Conservation (phyloP, 2,329 filamentous ascomycete species). For the Curvularia eragrostidis region DNA sequence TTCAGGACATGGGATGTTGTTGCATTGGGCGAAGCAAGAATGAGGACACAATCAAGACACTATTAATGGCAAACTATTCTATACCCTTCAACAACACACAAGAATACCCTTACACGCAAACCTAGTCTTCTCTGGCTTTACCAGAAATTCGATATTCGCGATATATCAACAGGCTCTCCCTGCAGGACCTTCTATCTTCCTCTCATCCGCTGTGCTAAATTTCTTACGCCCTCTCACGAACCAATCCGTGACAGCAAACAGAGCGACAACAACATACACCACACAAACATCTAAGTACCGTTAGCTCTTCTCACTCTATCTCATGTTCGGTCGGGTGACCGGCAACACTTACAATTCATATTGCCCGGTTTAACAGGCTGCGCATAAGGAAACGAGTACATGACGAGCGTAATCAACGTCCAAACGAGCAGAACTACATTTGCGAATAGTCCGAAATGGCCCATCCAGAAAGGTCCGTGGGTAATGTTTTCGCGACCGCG, state of each 20-base stretch:
- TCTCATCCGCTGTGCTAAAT: slow-evolving; percentile 39
- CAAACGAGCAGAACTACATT: slow-evolving; percentile 56
- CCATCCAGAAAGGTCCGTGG: slow-evolving; percentile 58
- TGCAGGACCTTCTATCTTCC: slow-evolving; percentile 31
- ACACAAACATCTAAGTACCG: slow-evolving; percentile 19
- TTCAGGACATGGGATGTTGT: background rate
- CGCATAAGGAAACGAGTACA: slow-evolving; percentile 51
- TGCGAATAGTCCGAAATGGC: slow-evolving; percentile 51
- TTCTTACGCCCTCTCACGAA: slow-evolving; percentile 38
- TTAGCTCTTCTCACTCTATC: background rate
- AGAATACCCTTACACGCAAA: background rate
- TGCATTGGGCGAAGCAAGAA: background rate
- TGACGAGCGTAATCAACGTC: slow-evolving; percentile 59
- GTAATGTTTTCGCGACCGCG: slow-evolving; percentile 54
- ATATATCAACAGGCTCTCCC: background rate
- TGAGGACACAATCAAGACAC: background rate
- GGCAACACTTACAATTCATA: slow-evolving; percentile 37
- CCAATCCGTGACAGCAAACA: slow-evolving; percentile 42
- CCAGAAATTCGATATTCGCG: background rate
- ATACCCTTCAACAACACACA: background rate
- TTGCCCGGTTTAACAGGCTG: slow-evolving; percentile 40
- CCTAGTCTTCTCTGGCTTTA: too few relatives aligned
- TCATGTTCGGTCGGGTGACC: slow-evolving; percentile 11
- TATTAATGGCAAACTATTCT: background rate
- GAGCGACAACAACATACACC: slow-evolving; percentile 34